Base-by-base conservation (phyloP, 108 stramenopile genomes). In the Nitzschia sp. region DNA sequence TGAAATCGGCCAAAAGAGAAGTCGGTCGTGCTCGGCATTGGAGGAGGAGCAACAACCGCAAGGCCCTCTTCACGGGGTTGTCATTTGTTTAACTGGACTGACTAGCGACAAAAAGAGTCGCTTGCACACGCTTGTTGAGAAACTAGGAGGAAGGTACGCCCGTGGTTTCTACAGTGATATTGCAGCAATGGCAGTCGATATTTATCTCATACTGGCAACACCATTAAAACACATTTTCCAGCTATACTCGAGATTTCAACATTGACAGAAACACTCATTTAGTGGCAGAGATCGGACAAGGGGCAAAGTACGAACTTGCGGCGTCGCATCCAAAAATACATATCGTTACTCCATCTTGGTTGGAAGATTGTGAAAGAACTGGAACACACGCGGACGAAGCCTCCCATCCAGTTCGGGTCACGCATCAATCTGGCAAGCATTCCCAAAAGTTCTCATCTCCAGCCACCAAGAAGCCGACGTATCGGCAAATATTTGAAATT, bases 221-320 rank as follows among this genome's bases (percentile, higher is more conserved):
- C n/a, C n/a, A n/a, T n/a, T n/a, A n/a, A n/a, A n/a, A n/a, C n/a
- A n/a, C n/a, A n/a, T n/a, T n/a, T n/a, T n/a, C 25, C 34, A 80
- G 73, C 27, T 84, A 71, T 31, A 76, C 77, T 13, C 73, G 80
- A 45, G 74, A 79, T 19, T 68, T 81, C 23, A 50, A 80, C 59
- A 27, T 69, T 6, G 64, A 66, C 34, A 56, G 68, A 23, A 81
- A 78, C 46, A 85, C 84, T 1, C 84, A 85, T 66, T 69, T 85
- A 60, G 50, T 85, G 34, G 69, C 76, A n/a, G 62, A 66, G 13
- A 28, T 23, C 1, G 41, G 72, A 30, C 26, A 65, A 36, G 84
- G 84, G 3, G 77, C 77, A 27, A 85, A 85, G 45, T 85, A 78
- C 35, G 66, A 85, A 13, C 34, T 69, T 33, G 76, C 76, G 22